Conservation (phyloP, 148 eudicot species). For the Linanthus parryae region DNA sequence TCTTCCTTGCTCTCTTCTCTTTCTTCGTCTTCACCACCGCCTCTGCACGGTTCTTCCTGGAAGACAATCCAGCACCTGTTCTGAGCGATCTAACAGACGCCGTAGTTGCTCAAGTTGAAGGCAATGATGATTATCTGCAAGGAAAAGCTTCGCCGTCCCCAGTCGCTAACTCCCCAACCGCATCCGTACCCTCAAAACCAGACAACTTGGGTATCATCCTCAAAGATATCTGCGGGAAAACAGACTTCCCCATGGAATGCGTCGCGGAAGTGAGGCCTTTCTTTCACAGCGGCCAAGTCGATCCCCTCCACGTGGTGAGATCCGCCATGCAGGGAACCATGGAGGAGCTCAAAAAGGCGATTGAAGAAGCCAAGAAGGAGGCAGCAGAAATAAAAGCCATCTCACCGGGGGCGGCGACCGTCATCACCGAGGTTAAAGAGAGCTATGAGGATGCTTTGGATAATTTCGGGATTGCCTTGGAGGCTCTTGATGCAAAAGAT, state of each 20-base stretch:
- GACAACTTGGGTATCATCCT: background rate
- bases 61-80: no score
- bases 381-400: background rate
- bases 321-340: conserved; percentile 17
- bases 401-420: background rate
- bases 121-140: no score
- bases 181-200: background rate
- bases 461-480: conserved; percentile 21
- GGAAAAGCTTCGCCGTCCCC: conserved; percentile 1
- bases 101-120: no score
- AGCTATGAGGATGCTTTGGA: conserved; percentile 19
- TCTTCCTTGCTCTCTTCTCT: background rate
- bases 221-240: conserved; percentile 20
- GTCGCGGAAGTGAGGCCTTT: conserved; percentile 9
- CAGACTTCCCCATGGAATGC: conserved; percentile 29
- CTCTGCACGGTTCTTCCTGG: background rate
- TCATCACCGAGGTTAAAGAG: conserved; percentile 16
- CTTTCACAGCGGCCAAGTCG: conserved; percentile 7
- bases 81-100: no score
- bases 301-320: conserved; percentile 10
- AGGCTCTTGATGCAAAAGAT: conserved; percentile 12
- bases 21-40: background rate
- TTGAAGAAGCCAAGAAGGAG: background rate
- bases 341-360: conserved; percentile 1
- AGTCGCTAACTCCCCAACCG: background rate